Percentiles rank a stretch among this genome's conserved stretches.
Evolutionary conservation across 2,329 filamentous ascomycete genomes (phyloP).

Genomic region (Grosmannia penicillata): DNA sequence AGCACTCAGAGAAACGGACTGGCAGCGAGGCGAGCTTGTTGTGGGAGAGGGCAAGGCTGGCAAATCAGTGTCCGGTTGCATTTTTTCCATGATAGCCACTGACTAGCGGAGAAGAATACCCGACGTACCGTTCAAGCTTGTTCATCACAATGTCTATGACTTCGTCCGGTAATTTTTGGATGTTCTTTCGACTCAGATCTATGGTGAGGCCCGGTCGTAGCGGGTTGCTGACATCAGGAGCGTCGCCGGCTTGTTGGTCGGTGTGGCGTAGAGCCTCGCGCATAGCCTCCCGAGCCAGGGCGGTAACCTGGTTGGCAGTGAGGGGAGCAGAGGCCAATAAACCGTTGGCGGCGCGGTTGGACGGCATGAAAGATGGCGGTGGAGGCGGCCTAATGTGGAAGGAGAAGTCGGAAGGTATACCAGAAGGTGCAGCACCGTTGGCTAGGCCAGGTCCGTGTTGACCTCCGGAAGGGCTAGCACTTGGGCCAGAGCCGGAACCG

Average conservation of each 20-base stretch:
- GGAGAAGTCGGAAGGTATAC: too few relatives aligned
- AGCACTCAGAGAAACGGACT: slow-evolving; percentile 57
- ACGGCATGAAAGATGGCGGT: slow-evolving; percentile 13
- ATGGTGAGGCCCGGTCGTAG: slow-evolving; percentile 61
- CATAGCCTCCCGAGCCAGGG: slow-evolving; percentile 52
- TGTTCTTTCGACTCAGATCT: slow-evolving; percentile 62
- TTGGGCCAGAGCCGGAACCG: too few relatives aligned
- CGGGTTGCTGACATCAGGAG: slow-evolving; percentile 41
- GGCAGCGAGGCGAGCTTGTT: slow-evolving; percentile 61
- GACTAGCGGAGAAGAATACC: too few relatives aligned
- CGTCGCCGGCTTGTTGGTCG: slow-evolving; percentile 45
- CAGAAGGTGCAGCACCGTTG: too few relatives aligned
- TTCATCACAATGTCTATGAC: slow-evolving; percentile 62
- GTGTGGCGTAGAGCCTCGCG: slow-evolving; percentile 51
- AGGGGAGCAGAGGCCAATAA: slow-evolving; percentile 36
- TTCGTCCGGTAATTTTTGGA: slow-evolving; percentile 56
- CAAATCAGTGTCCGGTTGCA: too few relatives aligned
- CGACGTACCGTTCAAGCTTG: slow-evolving; percentile 55
- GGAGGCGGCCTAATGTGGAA: too few relatives aligned
- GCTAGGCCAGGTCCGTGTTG: slow-evolving; percentile 21
- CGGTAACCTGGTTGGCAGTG: slow-evolving; percentile 48
- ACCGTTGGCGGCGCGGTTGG: slow-evolving; percentile 13
- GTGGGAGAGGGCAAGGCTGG: slow-evolving; percentile 66
- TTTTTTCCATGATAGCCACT: too few relatives aligned
- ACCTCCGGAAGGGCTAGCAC: slow-evolving; percentile 14